phyloP scores from a whole-genome alignment of 2,329 filamentous ascomycete species.

The Dactylellina drechsleri region DNA sequence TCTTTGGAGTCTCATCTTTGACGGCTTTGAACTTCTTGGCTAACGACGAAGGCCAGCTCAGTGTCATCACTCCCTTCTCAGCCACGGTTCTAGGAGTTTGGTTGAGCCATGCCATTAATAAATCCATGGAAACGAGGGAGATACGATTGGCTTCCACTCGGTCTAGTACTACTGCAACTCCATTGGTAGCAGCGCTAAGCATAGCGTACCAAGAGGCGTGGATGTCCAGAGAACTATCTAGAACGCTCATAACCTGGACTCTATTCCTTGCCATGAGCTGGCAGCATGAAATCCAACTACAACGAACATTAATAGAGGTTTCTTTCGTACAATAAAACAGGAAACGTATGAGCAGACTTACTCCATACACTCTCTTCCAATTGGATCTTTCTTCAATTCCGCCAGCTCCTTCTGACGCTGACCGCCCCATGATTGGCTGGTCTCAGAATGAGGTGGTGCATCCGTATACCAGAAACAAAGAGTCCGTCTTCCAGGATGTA shows the following conservation, averaged over 20 bases:
- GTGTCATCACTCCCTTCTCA: conserved; percentile 39
- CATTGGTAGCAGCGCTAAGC: conserved; percentile 48
- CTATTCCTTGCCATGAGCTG: conserved; percentile 44
- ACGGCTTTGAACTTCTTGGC: conserved; percentile 50
- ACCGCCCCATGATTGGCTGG: conserved; percentile 58
- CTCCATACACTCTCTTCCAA: conserved; percentile 48
- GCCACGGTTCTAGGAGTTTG: conserved; percentile 21
- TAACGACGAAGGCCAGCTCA: conserved; percentile 36
- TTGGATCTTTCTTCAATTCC: conserved; percentile 40
- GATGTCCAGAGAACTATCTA: conserved; percentile 25
- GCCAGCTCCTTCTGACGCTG: conserved; percentile 60
- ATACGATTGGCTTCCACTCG: conserved; percentile 29
- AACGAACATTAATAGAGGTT: too few relatives aligned
- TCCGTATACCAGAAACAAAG: conserved; percentile 66
- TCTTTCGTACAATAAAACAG: neutral
- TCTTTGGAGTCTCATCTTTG: conserved; percentile 51
- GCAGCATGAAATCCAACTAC: conserved; percentile 52
- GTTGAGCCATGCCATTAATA: conserved; percentile 52
- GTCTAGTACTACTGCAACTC: conserved; percentile 34
- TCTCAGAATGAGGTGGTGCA: conserved; percentile 64
- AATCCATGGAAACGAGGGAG: conserved; percentile 47
- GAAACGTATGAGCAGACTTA: conserved; percentile 5
- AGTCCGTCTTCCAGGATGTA: conserved; percentile 66
- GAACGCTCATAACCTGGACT: conserved; percentile 53
- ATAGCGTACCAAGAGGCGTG: conserved; percentile 50